Conservation (phyloP, 139 green algal species). For the Dunaliella primolecta region DNA sequence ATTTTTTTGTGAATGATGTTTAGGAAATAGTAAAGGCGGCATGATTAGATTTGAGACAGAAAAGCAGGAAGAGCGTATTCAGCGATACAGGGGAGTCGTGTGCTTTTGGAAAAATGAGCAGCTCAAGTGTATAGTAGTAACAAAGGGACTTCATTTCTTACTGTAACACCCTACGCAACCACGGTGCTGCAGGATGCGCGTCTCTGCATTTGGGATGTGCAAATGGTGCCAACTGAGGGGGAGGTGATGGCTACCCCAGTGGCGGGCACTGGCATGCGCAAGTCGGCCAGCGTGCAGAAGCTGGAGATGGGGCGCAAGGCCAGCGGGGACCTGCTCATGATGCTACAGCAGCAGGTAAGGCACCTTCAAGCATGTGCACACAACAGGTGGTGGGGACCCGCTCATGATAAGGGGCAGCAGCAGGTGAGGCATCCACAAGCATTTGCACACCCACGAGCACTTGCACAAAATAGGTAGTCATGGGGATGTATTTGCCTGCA, state of each 20-base stretch:
- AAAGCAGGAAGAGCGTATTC: too few relatives aligned
- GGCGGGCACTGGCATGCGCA: not conserved
- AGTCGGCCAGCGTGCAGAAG: not conserved
- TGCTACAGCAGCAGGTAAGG: not conserved
- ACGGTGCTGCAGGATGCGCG: constrained; percentile 79
- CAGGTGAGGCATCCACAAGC: not conserved
- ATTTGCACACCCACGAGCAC: not conserved
- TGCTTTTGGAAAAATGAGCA: too few relatives aligned
- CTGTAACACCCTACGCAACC: too few relatives aligned
- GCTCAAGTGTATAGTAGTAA: too few relatives aligned
- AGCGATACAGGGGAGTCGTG: too few relatives aligned
- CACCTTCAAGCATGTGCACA: not conserved
- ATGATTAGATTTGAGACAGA: too few relatives aligned
- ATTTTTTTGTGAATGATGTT: too few relatives aligned
- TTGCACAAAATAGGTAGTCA: not conserved
- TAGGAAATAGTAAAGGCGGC: too few relatives aligned
- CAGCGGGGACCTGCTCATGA: not conserved
- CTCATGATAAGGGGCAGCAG: not conserved
- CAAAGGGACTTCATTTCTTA: too few relatives aligned
- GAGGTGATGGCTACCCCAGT: constrained; percentile 11
- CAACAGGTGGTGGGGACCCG: not conserved
- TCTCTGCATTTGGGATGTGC: constrained; percentile 84
- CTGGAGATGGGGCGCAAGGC: not conserved
- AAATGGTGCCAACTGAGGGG: constrained; percentile 9
- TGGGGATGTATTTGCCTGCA: not conserved